Evolutionary conservation across 169 alveolate genomes (phyloP), one percentile per base, ranked within the genome.

Genomic region (Cyclospora cayetanensis): DNA sequence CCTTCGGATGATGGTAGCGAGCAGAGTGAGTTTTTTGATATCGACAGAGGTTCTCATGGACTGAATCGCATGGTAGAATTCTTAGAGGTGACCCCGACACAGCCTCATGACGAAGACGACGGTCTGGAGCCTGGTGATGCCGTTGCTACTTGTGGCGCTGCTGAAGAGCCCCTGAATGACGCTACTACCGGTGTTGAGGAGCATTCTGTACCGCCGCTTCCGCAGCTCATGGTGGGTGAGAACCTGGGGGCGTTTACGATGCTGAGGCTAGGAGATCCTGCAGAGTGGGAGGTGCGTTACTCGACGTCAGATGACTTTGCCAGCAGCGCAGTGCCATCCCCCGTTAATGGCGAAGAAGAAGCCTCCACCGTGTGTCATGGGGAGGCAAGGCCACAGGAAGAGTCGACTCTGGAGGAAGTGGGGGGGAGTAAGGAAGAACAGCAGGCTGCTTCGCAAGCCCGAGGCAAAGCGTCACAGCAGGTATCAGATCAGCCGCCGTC

Each of bases 211-310:
- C 60, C 60, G 7, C 15, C 60, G 60, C 15, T 15, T 46, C 15
- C 60, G 60, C 60, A 46, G 60, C 60, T 11, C 60, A 11, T 46
- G 60, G 60, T 43, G 42, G 86, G 41, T 12, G 68, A 27, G 41
- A 31, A 41, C 43, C 66, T 12, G 0, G 68, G 42, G 29, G 55
- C 22, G 42, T 25, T 1, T 39, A 34, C 86, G 46, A 4, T 76
- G 68, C 68, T 76, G 66, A 63, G 86, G 22, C 55, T 43, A 39
- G 86, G 66, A 15, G 86, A 76, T 27, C 86, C 86, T 0, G 42
- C 27, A 34, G 68, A 27, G 68, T 76, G 86, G 86, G 86, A 76
- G 27, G 86, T 43, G 66, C 86, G 86, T 27, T 76, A n/a, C 68
- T 43, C 86, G 41, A 76, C 86, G 1, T 63, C 15, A 18, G 68